These are phyloP conservation scores for Penicillium herquei DNA, from an alignment of 495 filamentous ascomycete species.

Conservation along the genomic window DNA sequence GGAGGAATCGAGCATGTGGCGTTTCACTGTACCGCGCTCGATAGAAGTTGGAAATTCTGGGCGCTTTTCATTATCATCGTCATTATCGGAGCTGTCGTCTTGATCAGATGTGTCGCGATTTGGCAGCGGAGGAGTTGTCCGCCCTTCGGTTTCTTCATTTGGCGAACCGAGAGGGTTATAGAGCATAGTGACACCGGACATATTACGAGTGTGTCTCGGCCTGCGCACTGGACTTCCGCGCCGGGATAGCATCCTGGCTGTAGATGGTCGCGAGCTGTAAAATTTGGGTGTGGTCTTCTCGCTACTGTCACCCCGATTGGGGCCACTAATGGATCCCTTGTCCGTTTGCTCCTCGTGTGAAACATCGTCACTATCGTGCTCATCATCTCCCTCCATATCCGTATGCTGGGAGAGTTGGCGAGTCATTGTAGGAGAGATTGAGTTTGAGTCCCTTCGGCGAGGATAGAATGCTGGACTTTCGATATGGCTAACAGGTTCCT, in stretches of 20 bases:
- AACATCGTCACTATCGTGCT: constrained; percentile 77
- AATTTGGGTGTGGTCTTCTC: constrained; percentile 39
- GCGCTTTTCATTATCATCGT: constrained; percentile 14
- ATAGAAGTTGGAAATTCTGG: constrained; percentile 22
- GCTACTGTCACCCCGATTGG: constrained; percentile 10
- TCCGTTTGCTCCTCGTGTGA: constrained; percentile 24
- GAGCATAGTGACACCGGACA: constrained; percentile 76
- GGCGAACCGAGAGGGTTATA: constrained; percentile 50
- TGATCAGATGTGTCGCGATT: constrained; percentile 26
- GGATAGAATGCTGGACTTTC: constrained; percentile 31
- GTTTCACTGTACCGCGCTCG: constrained; percentile 28
- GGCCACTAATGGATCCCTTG: constrained; percentile 34
- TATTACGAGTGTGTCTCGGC: constrained; percentile 49
- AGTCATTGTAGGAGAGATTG: constrained; percentile 23
- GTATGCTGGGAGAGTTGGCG: constrained; percentile 55
- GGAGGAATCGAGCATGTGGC: constrained; percentile 19
- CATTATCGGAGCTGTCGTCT: constrained; percentile 1
- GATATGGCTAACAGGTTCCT: constrained; percentile 39
- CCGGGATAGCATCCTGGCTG: constrained; percentile 37
- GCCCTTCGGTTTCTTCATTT: constrained; percentile 46
- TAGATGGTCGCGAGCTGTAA: constrained; percentile 47
- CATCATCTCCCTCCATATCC: constrained; percentile 85
- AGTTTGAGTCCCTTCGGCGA: constrained; percentile 23
- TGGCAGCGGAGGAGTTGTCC: constrained; percentile 25
- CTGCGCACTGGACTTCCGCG: constrained; percentile 40